Base-by-base conservation (phyloP, 805 yeast genomes). In the Nakazawaea ambrosiae region DNA sequence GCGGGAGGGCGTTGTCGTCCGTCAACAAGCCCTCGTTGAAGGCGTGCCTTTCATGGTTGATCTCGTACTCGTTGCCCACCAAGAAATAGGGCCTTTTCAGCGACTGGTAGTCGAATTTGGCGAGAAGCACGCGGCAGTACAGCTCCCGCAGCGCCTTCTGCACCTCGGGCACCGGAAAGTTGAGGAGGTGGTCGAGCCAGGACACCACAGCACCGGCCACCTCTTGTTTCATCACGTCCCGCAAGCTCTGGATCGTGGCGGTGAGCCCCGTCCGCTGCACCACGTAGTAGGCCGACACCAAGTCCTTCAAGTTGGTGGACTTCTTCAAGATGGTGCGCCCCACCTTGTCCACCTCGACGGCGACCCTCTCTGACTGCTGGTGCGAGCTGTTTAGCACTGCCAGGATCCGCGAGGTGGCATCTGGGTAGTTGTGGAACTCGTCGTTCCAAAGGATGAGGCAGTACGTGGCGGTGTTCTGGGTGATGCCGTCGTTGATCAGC, bases 371-470 rank as follows among this genome's bases (percentile, higher is more conserved):
- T 1, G 74, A 70, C 16, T 45, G 1, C 15, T 20, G 12, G n/a
- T 24, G 25, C 18, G 24, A 20, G 17, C 42, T 31, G 5, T 42
- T 31, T 8, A 34, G 17, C 14, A 34, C 35, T 6, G 37, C 28
- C 20, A 34, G 36, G 27, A 43, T 40, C 34, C 44, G 33, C 7
- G 37, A 29, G 5, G 36, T 40, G 10, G 44, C 44, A 24, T 40
- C 37, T 3, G 33, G 40, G 45, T 68, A 73, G 47, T 75, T 72
- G 49, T 84, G 92, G 45, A 65, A 67, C 49, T 84, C 92, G 50
- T 84, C 94, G 53, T 84, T 84, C 82, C 89, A 84, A n/a, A 81
- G 61, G 17, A 79, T 51, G 23, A 82, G 61, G 29, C 63, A 57
- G 60, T 70, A 78, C 6, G 25, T 5, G 16, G 17, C 14, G 20